These are phyloP conservation scores for Thielaviopsis populi DNA, from an alignment of 2,329 filamentous ascomycete genomes.

Conservation along the genomic window DNA sequence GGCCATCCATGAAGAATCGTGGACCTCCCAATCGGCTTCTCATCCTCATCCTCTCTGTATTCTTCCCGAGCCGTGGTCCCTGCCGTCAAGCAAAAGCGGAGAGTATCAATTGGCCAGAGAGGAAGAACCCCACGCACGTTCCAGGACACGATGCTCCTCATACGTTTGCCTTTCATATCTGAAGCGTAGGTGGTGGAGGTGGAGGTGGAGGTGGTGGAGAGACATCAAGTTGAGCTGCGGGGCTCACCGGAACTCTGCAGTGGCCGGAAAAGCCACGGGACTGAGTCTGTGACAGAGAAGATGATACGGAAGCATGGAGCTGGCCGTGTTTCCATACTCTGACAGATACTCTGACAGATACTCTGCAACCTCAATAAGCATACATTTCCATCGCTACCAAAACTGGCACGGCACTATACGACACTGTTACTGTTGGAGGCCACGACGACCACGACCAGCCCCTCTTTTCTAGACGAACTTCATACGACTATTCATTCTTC, in stretches of 20 bases:
- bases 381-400: neutral
- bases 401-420: neutral
- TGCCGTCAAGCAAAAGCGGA: neutral
- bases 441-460: neutral
- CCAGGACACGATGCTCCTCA: neutral
- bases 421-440: neutral
- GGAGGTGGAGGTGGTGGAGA: too few relatives aligned
- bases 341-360: neutral
- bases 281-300: too few relatives aligned
- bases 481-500: neutral
- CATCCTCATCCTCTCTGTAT: neutral
- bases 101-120: neutral
- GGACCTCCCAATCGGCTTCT: neutral
- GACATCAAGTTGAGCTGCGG: too few relatives aligned
- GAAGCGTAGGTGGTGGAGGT: too few relatives aligned
- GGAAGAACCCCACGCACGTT: neutral
- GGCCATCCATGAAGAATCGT: neutral
- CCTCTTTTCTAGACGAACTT: neutral
- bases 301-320: too few relatives aligned
- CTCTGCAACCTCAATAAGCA: neutral
- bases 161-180: too few relatives aligned
- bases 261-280: too few relatives aligned
- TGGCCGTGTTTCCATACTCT: too few relatives aligned
- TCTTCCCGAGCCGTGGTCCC: neutral
- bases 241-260: too few relatives aligned